A percentile compares a stretch with the other conserved stretches of the same genome.
These are phyloP conservation scores for Trichoderma asperellum DNA, from an alignment of 2,329 filamentous ascomycete genomes.

Conservation along the genomic window DNA sequence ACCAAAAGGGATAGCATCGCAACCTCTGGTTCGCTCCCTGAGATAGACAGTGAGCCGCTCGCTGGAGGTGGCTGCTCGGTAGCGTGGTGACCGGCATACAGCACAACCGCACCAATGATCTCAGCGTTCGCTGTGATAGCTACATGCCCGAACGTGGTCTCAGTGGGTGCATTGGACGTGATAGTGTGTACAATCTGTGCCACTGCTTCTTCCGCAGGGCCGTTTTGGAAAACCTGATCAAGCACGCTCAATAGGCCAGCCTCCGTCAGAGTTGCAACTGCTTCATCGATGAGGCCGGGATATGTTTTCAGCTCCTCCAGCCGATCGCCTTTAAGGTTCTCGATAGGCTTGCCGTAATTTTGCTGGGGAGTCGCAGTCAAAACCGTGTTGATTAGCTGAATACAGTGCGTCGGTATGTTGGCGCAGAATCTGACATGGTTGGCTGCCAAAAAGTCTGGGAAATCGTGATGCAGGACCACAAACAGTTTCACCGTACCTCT, in stretches of 20 bases:
- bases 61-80: constrained; percentile 63
- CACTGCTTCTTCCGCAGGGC: constrained; percentile 71
- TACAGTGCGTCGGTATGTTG: constrained; percentile 79
- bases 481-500: constrained; percentile 81
- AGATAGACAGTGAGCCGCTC: constrained; percentile 58
- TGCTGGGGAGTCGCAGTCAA: constrained; percentile 79
- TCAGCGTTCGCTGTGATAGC: constrained; percentile 69
- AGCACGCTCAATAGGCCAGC: constrained; percentile 63
- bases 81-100: constrained; percentile 78
- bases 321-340: constrained; percentile 75
- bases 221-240: constrained; percentile 62
- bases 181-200: constrained; percentile 77
- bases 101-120: constrained; percentile 79
- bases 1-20: constrained; percentile 76
- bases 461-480: constrained; percentile 88
- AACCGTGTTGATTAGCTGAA: constrained; percentile 86
- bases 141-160: constrained; percentile 68
- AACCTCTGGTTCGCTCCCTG: constrained; percentile 57
- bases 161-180: constrained; percentile 59
- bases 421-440: constrained; percentile 83
- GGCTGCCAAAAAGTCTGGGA: constrained; percentile 87
- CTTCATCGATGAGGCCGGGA: constrained; percentile 67
- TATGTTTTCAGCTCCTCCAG: constrained; percentile 73
- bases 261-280: constrained; percentile 57
- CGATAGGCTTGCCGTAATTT: constrained; percentile 65